Conservation (phyloP, 495 filamentous ascomycete genomes). For the Daldinia caldariorum region DNA sequence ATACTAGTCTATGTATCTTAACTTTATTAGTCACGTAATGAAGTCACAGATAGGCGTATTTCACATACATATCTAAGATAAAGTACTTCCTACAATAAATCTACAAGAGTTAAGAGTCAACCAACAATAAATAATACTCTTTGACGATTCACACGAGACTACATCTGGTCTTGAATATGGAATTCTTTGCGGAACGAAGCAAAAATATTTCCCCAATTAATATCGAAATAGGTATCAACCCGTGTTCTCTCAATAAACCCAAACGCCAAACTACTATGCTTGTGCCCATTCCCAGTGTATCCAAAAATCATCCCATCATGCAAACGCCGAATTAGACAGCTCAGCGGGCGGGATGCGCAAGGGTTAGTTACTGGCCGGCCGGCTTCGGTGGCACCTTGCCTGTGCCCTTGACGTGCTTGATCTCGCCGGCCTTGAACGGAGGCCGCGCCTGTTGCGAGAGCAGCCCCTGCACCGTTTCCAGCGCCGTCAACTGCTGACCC, state of each 20-base stretch:
- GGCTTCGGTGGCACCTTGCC: slow-evolving; percentile 30
- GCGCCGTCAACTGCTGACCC: slow-evolving; percentile 76
- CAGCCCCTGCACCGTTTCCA: slow-evolving; percentile 72
- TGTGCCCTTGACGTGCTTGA: slow-evolving; percentile 50
- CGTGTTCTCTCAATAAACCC: neutral
- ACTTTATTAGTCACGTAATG: neutral
- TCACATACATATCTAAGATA: no score
- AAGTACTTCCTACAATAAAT: no score
- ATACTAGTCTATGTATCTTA: slow-evolving; percentile 1
- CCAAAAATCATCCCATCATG: slow-evolving; percentile 24
- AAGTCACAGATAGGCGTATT: neutral
- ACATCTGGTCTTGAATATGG: slow-evolving; percentile 5
- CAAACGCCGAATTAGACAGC: slow-evolving; percentile 23
- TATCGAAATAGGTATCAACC: slow-evolving; percentile 1
- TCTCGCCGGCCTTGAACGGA: slow-evolving; percentile 55
- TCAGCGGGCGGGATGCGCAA: slow-evolving; percentile 21
- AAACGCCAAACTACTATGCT: slow-evolving; percentile 36
- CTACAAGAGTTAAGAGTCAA: no score
- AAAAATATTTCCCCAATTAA: neutral
- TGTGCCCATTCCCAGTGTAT: slow-evolving; percentile 5
- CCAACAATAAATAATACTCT: no score
- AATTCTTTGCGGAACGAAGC: slow-evolving; percentile 14
- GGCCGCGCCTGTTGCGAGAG: slow-evolving; percentile 51
- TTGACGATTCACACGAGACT: no score
- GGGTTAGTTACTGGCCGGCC: neutral